Percentiles rank a stretch among this genome's conserved stretches.
phyloP scores from a whole-genome alignment of 805 yeast genomes.

The Monosporozyma yasuniensis region DNA sequence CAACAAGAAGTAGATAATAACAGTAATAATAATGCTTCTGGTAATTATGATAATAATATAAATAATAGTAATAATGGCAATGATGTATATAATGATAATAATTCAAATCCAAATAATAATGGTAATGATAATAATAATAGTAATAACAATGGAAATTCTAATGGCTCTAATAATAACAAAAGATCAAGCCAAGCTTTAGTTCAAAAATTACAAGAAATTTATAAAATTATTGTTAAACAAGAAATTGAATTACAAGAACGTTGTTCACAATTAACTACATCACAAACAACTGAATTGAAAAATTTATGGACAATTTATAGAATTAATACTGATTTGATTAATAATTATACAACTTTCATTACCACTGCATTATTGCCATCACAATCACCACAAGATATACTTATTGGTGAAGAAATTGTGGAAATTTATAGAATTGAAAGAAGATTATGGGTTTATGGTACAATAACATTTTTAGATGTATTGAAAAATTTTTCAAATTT shows the following conservation, averaged over 20 bases:
- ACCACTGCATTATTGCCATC: slow-evolving; percentile 66
- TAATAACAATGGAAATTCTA: slow-evolving; percentile 17
- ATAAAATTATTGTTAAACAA: slow-evolving; percentile 55
- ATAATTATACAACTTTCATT: slow-evolving; percentile 63
- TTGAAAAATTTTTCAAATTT: slow-evolving; percentile 66
- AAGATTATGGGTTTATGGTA: slow-evolving; percentile 79
- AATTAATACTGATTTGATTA: slow-evolving; percentile 54
- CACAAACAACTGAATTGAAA: slow-evolving; percentile 47
- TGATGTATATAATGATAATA: slow-evolving; percentile 2
- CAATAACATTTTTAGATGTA: slow-evolving; percentile 71
- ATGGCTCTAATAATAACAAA: slow-evolving; percentile 13
- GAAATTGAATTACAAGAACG: slow-evolving; percentile 65
- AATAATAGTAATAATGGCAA: slow-evolving; percentile 3
- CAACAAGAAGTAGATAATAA: slow-evolving; percentile 1
- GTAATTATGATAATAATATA: not conserved
- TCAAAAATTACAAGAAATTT: slow-evolving; percentile 63
- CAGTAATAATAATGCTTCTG: not conserved
- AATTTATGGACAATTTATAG: slow-evolving; percentile 67
- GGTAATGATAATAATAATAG: slow-evolving; percentile 14
- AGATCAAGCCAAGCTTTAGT: slow-evolving; percentile 44
- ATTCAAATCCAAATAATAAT: slow-evolving; percentile 5
- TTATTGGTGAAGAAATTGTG: slow-evolving; percentile 59
- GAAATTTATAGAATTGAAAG: slow-evolving; percentile 70
- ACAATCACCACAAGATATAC: slow-evolving; percentile 38
- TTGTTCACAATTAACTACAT: slow-evolving; percentile 51